Evolutionary conservation across 441 rosid species (phyloP), one percentile per base, ranked within the genome.

Genomic region (Macaranga tanarius): DNA sequence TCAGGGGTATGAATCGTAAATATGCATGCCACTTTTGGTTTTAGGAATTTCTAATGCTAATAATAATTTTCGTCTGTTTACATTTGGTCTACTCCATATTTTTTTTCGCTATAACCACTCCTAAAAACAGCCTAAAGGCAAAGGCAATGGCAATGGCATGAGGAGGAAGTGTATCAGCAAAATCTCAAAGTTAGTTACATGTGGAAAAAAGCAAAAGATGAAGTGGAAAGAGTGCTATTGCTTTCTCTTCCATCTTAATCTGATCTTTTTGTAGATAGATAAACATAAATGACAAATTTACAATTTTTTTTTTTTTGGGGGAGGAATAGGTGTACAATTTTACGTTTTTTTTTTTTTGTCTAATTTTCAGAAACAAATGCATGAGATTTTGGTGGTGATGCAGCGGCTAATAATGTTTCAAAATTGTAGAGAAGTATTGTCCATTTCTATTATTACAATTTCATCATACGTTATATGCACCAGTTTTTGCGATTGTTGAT

Each of bases 1-100:
- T 95, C 99, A 40, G 97, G 92, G 74, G 88, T 89, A 77, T 93
- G 77, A 91, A 4, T 7, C 44, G 69, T 63, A 76, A 69, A 73
- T 40, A 78, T n/a, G 5, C 0, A 8, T 52, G 7, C 5, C 2
- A 28, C 2, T 19, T 28, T 5, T 2, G 4, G 38, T 31, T 31
- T 31, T 31, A 31, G 73, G 55, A 15, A 34, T 31, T 10, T 51
- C 2, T 64, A n/a, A 17, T 62, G n/a, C n/a, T n/a, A 31, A 31
- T 31, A n/a, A n/a, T n/a, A n/a, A n/a, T n/a, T n/a, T n/a, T 16
- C 13, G 17, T 38, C 11, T 25, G 34, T 9, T 42, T 23, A 67
- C 9, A 6, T 25, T 31, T 40, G 47, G 47, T 19, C 10, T 28
- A 52, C 4, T 52, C 52, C 22, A 8, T n/a, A 50, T 31, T 38